Evolutionary conservation across 106 monocot genomes (phyloP).

Genomic region (Dendrobium chrysotoxum): DNA sequence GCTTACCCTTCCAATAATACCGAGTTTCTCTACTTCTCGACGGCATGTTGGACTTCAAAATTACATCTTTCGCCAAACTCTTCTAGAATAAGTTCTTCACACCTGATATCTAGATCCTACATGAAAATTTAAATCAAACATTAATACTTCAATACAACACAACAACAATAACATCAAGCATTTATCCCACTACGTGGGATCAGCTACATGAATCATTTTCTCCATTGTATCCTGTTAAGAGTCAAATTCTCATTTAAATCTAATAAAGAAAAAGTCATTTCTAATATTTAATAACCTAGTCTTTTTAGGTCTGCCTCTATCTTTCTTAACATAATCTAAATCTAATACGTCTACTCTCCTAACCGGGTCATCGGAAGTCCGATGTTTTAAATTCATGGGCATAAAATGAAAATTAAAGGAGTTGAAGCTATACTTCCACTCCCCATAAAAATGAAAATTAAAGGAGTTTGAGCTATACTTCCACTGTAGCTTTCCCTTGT

Average conservation of each 20-base stretch:
- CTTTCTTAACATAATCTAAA: too few species aligned
- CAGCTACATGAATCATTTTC: too few species aligned
- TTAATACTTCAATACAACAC: background rate
- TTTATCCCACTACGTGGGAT: too few species aligned
- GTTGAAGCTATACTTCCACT: constrained; percentile 33
- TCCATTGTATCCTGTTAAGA: too few species aligned
- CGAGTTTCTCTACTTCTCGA: constrained; percentile 89
- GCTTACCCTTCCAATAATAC: constrained; percentile 76
- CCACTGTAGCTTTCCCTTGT: constrained; percentile 74
- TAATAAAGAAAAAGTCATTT: too few species aligned
- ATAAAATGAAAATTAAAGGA: background rate
- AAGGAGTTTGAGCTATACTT: constrained; percentile 26
- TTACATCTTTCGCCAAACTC: constrained; percentile 71
- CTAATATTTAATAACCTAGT: too few species aligned
- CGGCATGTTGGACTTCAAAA: constrained; percentile 91
- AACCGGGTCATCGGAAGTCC: too few species aligned
- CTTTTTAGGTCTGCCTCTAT: too few species aligned
- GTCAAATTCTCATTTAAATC: too few species aligned
- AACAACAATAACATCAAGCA: background rate
- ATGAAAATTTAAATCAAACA: constrained; percentile 3
- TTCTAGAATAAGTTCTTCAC: constrained; percentile 86
- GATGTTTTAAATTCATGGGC: background rate
- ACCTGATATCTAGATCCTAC: constrained; percentile 77
- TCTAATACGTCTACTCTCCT: too few species aligned
- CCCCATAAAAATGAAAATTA: background rate